Conservation (phyloP, 306 rosid species). For the Cicer judaicum region DNA sequence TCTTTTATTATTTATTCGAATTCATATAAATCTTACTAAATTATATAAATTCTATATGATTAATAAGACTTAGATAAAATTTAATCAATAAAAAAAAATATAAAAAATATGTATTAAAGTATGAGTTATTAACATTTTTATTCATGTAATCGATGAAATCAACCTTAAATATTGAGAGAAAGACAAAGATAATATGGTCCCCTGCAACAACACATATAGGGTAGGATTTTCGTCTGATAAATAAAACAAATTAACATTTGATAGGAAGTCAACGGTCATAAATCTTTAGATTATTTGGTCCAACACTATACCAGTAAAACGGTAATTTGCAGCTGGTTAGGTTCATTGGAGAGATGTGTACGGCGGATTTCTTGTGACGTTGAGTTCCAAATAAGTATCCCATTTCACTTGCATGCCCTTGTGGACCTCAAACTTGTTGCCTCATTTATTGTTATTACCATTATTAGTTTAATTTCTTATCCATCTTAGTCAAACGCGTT, state of each 20-base stretch:
- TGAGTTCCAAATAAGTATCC: slow-evolving; percentile 47
- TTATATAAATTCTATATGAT: no score
- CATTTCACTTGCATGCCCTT: slow-evolving; percentile 32
- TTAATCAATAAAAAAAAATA: no score
- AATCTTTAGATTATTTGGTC: slow-evolving; percentile 9
- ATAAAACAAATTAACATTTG: not conserved
- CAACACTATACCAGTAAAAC: not conserved
- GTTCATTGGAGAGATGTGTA: slow-evolving; percentile 52
- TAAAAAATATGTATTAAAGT: no score
- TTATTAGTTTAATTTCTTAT: slow-evolving; percentile 18
- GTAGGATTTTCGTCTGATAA: not conserved
- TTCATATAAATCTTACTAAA: no score
- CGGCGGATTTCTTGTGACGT: slow-evolving; percentile 54
- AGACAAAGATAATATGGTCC: slow-evolving; percentile 16
- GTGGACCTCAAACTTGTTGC: not conserved
- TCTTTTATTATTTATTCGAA: no score
- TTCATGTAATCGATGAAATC: no score
- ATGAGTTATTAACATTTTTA: no score
- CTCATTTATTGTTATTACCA: slow-evolving; percentile 32
- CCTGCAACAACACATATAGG: slow-evolving; percentile 37
- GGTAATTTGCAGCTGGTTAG: slow-evolving; percentile 37
- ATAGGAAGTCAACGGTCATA: slow-evolving; percentile 30
- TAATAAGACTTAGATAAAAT: no score
- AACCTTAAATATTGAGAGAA: no score
- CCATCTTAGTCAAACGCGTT: slow-evolving; percentile 37